Base-by-base conservation (phyloP, 208 protist genomes). In the Leishmania gerbilli region DNA sequence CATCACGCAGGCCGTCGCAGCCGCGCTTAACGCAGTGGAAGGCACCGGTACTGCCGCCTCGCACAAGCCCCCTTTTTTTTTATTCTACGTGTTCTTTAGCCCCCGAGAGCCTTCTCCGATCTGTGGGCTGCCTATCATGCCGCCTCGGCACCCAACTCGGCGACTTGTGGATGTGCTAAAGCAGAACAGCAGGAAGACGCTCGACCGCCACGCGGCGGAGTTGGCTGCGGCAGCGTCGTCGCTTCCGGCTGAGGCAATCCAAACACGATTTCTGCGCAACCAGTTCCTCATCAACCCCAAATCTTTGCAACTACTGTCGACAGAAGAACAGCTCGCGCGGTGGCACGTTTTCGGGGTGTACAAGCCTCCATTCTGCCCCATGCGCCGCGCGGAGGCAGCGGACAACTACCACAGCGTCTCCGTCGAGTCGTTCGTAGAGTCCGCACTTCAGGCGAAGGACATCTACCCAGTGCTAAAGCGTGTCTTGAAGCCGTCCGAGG, bases 351-450 rank as follows among this genome's bases (percentile, higher is more conserved):
- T 96, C 75, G 93, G 91, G 1, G 82, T 97, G 11, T 97, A 96
- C 87, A 97, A 97, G 84, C 95, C 95, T 0, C 89, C 95, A 0
- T 97, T 97, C 79, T 97, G 95, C 79, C 95, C 95, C 13, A 97
- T 97, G 95, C 91, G 92, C 9, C 88, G 87, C 13, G 58, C 71
- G 24, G 90, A 93, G 13, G 90, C 93, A 0, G n/a, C 49, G 27
- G 84, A 86, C 34, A 97, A 97, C 86, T 93, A 93, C 78, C 95
- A 97, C 77, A 55, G 76, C 31, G 95, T 97, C 45, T 95, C 91
- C 0, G 87, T 97, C 7, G 92, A 97, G 78, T 95, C 92, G 21
- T 97, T 95, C 83, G 79, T 97, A 17, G 67, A 84, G 75, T 84
- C 92, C 21, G 90, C 92, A 31, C 83, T 97, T 42, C 83, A 81